Percentiles rank a stretch among this genome's conserved stretches.
Conservation (phyloP, 768 basidiomycete species). For the Suillus discolor region DNA sequence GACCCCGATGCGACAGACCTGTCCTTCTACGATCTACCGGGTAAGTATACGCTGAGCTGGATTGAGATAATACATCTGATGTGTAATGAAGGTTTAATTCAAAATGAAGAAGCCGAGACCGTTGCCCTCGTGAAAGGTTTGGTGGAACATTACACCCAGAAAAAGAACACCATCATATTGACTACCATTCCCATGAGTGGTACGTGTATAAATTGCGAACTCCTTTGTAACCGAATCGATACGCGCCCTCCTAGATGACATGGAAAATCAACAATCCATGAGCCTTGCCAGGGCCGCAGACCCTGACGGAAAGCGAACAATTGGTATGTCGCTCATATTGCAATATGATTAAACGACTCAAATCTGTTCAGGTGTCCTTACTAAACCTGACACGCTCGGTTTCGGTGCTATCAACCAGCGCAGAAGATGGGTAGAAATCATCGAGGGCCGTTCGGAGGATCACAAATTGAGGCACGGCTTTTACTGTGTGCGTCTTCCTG, state of each 20-base stretch:
- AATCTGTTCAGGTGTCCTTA: constrained; percentile 47
- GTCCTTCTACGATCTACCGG: constrained; percentile 44
- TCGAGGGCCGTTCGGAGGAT: constrained; percentile 36
- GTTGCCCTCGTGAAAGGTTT: constrained; percentile 52
- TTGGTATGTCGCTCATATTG: constrained; percentile 38
- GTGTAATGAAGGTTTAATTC: constrained; percentile 45
- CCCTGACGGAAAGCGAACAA: constrained; percentile 49
- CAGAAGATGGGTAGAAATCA: constrained; percentile 44
- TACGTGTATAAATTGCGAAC: constrained; percentile 19
- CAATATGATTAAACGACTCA: neutral
- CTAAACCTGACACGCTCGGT: constrained; percentile 54
- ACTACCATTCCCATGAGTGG: constrained; percentile 58
- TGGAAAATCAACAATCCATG: constrained; percentile 59
- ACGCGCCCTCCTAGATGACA: constrained; percentile 44
- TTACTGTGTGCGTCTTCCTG: constrained; percentile 46
- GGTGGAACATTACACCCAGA: constrained; percentile 47
- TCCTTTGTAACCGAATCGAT: neutral
- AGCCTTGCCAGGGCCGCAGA: constrained; percentile 49
- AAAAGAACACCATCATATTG: constrained; percentile 54
- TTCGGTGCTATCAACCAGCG: constrained; percentile 37
- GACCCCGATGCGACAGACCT: constrained; percentile 41
- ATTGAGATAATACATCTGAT: neutral
- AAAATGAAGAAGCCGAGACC: constrained; percentile 46
- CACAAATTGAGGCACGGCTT: constrained; percentile 44
- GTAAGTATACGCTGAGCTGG: constrained; percentile 17